Base-by-base conservation (phyloP, 1,139 yeast species). In the Candida buenavistaensis region DNA sequence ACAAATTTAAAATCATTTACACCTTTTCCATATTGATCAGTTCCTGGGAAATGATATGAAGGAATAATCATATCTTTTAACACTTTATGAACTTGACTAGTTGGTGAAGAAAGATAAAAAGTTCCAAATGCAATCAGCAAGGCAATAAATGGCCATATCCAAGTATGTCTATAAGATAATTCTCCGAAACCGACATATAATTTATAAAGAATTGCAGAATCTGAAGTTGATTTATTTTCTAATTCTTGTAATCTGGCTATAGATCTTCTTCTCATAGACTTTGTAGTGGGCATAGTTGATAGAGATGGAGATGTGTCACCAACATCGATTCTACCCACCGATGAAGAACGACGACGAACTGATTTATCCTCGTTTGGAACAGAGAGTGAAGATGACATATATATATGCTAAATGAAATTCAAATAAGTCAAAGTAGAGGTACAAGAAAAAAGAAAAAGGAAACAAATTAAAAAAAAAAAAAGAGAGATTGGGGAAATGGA, bases 11-110 rank as follows among this genome's bases (percentile, higher is more conserved):
- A 75, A 60, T 92, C 99, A 49, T 82, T 80, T 31, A 57, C 68
- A 40, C 99, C 99, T 59, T 94, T 92, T 26, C 87, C 97, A 55
- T 90, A 92, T 45, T 68, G 72, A 41, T 72, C 68, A 3, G 80
- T 64, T 8, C 75, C 78, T 22, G 67, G 71, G 28, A 83, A 69
- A 37, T 68, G 68, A 56, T 92, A 89, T 1, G 95, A 82, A 12
- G 87, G 73, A 10, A 76, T 58, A 32, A 90, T 71, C 59, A 87
- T 82, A 54, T 72, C 72, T 50, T 78, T 78, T 40, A 90, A 64
- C 20, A 51, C 41, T 25, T 80, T 73, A 56, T 87, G 88, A 15
- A 75, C 52, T 26, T 65, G 59, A 0, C 86, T 68, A 43, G 77
- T 73, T 7, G 80, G 80, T 5, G 78, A 72, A 9, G 72, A 61